These are phyloP conservation scores for Gautieria morchelliformis DNA, from an alignment of 768 basidiomycete genomes.

Conservation along the genomic window DNA sequence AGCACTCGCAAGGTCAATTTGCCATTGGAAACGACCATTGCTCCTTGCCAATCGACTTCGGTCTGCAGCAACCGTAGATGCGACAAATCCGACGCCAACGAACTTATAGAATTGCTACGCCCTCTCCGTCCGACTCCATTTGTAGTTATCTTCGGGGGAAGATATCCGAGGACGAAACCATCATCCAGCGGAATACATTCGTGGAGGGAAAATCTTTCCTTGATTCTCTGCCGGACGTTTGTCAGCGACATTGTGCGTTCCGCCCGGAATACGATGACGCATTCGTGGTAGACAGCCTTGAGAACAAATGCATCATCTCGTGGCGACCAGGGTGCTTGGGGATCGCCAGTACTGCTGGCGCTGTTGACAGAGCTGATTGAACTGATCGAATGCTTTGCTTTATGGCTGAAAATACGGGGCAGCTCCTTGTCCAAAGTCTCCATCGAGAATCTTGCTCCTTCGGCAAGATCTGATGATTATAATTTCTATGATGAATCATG, in stretches of 20 bases:
- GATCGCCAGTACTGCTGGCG: neutral
- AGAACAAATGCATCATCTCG: slow-evolving; percentile 30
- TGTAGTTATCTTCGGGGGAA: slow-evolving; percentile 21
- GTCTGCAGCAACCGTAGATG: slow-evolving; percentile 37
- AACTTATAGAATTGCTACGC: slow-evolving; percentile 21
- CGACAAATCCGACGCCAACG: slow-evolving; percentile 5
- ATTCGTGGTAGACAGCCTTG: slow-evolving; percentile 55
- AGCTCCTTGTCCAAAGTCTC: neutral
- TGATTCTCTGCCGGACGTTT: slow-evolving; percentile 48
- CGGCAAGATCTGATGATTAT: neutral
- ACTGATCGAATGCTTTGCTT: neutral
- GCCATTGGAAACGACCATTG: slow-evolving; percentile 32
- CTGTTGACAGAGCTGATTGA: neutral
- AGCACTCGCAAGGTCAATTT: slow-evolving; percentile 54
- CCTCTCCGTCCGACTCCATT: slow-evolving; percentile 13
- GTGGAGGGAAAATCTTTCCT: slow-evolving; percentile 57
- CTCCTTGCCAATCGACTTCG: slow-evolving; percentile 53
- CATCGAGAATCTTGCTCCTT: neutral
- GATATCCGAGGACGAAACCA: slow-evolving; percentile 47
- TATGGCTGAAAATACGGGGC: neutral
- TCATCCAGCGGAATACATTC: slow-evolving; percentile 45
- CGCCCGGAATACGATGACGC: slow-evolving; percentile 53
- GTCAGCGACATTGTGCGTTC: slow-evolving; percentile 36
- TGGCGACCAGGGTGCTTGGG: neutral
- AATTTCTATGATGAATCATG: neutral